Evolutionary conservation across 768 basidiomycete genomes (phyloP), one percentile per base, ranked within the genome.

Genomic region (Trametes cinnabarina): DNA sequence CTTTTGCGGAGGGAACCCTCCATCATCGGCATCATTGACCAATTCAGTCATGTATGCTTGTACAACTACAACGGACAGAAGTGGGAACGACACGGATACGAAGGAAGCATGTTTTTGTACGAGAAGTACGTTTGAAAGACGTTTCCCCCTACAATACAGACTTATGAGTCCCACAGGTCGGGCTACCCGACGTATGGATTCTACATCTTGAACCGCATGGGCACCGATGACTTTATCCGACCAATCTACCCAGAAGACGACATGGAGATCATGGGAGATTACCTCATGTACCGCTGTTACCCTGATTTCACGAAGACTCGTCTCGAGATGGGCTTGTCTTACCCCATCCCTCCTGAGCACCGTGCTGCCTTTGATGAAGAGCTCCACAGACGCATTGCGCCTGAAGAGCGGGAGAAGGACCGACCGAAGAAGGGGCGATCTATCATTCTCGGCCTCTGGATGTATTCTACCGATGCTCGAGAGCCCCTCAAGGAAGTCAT

Each of bases 101-200:
- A 94, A 70, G 92, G 91, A n/a, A 87, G 83, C 73, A 90, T 93
- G 85, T 93, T 94, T 73, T 76, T 94, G 63, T 91, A 88, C 66
- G 90, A 93, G 75, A 79, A 90, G 90, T 91, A 64, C 63, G 82
- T 76, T 30, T 5, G 44, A 30, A 26, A 14, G 19, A 32, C 19
- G 11, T n/a, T 20, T 39, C 32, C 32, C 3, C 22, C 25, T 14
- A 30, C 40, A n/a, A 3, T n/a, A 19, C 35, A 42, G 32, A 23
- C 55, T 7, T 61, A 7, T 53, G 30, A 51, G 46, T 40, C 32
- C 40, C 30, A 17, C 64, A 92, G 90, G 66, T 80, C 85, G 55
- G 77, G 82, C 26, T 91, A 91, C 69, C 91, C 91, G 3, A 86
- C 86, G 17, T 92, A 93, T 65, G 92, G 92, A 7, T 85, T 91